Evolutionary conservation across 129 eudicot species (phyloP).

Genomic region (Centaurea solstitialis): DNA sequence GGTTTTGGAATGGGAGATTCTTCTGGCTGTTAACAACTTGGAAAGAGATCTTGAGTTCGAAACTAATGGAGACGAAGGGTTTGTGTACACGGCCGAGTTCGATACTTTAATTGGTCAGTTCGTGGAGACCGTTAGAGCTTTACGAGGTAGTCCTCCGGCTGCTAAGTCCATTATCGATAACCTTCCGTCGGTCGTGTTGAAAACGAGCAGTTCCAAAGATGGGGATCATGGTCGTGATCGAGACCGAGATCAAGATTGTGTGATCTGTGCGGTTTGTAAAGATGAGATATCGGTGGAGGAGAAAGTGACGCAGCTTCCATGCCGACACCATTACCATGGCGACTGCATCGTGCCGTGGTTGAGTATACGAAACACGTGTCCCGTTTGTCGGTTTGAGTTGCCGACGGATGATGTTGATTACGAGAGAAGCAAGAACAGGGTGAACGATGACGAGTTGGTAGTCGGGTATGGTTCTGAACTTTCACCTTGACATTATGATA

Average conservation of each 20-base stretch:
- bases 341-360: conserved; percentile 94
- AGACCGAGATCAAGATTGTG: conserved; percentile 13
- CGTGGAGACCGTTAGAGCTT: conserved; percentile 52
- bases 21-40: conserved; percentile 62
- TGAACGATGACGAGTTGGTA: conserved; percentile 40
- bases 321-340: conserved; percentile 78
- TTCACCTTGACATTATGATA: conserved; percentile 32
- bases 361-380: conserved; percentile 80
- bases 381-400: conserved; percentile 90
- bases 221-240: background rate
- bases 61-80: conserved; percentile 47
- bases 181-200: conserved; percentile 55
- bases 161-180: conserved; percentile 70
- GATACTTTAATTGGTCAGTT: conserved; percentile 63
- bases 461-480: conserved; percentile 60
- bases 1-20: conserved; percentile 67
- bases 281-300: conserved; percentile 71
- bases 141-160: conserved; percentile 86
- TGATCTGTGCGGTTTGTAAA: conserved; percentile 85
- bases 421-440: conserved; percentile 56
- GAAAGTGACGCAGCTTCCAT: conserved; percentile 69
- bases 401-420: conserved; percentile 88
- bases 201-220: conserved; percentile 32
- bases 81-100: conserved; percentile 46
- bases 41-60: conserved; percentile 44